Evolutionary conservation across 148 eudicot genomes (phyloP), one percentile per base, ranked within the genome.

Genomic region (Camellia japonica): DNA sequence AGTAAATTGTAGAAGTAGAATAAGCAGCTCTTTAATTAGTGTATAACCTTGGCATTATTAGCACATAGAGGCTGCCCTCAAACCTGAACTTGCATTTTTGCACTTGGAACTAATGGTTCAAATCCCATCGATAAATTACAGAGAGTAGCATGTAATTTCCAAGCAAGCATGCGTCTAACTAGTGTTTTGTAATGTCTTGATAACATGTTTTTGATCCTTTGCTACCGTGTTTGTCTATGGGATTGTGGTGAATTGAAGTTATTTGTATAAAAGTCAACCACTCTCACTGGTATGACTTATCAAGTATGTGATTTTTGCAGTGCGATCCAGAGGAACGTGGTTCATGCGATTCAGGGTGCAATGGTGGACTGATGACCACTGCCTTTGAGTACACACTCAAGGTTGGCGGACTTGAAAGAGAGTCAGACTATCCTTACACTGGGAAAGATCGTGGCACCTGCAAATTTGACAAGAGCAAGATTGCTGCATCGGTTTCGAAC

Each of bases 321-420:
- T 94, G 98, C 74, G 98, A 94, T 73, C 97, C 96, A 42, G 97
- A 82, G 42, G 91, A 93, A 78, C 7, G 54, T 15, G 71, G 75
- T 69, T 60, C 91, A 6, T 94, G 98, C 74, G 98, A 94, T 71
- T 74, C 93, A 43, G 98, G 98, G 1, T 94, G 97, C 73, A 74
- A 82, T 38, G 98, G 98, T 75, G 98, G 98, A 47, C 71, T 94
- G 69, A 94, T 94, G 98, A 94, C 77, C 64, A 90, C 69, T 82
- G 98, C 98, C 65, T 94, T 90, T 62, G 97, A 94, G 85, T 94
- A 94, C 83, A 76, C 86, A 2, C 90, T 94, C 75, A 94, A 94
- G 82, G 79, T 86, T 38, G 98, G 98, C 47, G 98, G 98, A 46
- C 79, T 94, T 69, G 76, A 84, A 71, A 80, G 65, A 15, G 96